A percentile compares a stretch with the other conserved stretches of the same genome.
phyloP scores from a whole-genome alignment of 805 yeast genomes.

The Metschnikowia hibisci region DNA sequence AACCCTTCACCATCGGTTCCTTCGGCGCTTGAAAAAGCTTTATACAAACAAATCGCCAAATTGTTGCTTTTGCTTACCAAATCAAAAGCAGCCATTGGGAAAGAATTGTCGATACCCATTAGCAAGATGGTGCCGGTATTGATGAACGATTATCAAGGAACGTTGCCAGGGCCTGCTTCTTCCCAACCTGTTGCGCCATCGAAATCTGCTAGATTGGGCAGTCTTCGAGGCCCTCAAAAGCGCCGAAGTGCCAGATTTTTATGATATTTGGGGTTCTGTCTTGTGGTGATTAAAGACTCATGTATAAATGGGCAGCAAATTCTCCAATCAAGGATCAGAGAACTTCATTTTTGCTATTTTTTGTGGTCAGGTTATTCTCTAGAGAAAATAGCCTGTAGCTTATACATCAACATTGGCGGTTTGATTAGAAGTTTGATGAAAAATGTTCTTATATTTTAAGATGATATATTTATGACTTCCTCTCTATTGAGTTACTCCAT shows the following conservation, averaged over 20 bases:
- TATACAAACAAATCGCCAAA: constrained; percentile 30
- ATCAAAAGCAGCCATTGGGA: constrained; percentile 24
- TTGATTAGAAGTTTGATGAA: not conserved
- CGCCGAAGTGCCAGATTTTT: constrained; percentile 23
- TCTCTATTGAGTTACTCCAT: too few species aligned
- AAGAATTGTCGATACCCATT: constrained; percentile 25
- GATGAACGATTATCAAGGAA: constrained; percentile 70
- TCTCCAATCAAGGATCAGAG: too few species aligned
- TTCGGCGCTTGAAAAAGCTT: constrained; percentile 21
- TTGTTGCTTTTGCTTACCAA: constrained; percentile 31
- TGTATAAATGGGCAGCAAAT: too few species aligned
- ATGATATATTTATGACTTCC: not conserved
- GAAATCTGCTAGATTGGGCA: constrained; percentile 32
- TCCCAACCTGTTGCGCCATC: constrained; percentile 14
- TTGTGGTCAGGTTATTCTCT: too few species aligned
- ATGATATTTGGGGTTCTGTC: too few species aligned
- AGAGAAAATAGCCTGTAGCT: too few species aligned
- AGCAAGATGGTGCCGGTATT: constrained; percentile 59
- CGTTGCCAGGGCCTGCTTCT: constrained; percentile 60
- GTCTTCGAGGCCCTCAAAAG: constrained; percentile 38
- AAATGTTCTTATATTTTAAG: not conserved
- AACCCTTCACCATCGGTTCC: constrained; percentile 27
- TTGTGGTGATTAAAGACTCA: too few species aligned
- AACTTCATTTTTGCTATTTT: too few species aligned
- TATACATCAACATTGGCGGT: too few species aligned